phyloP scores from a whole-genome alignment of 1,139 yeast genomes.

The Eremothecium coryli region DNA sequence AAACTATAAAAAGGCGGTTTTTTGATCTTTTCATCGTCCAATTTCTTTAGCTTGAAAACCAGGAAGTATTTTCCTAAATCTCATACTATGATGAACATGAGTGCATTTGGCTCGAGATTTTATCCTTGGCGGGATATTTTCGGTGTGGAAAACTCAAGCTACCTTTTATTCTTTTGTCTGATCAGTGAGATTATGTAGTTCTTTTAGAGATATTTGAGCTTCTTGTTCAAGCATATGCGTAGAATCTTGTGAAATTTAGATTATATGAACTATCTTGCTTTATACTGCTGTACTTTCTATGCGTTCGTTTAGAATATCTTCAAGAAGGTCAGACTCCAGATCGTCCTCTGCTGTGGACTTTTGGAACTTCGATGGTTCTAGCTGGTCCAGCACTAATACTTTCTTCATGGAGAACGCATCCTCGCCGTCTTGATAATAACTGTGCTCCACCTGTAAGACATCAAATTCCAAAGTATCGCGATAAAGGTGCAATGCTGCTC shows the following conservation, averaged over 20 bases:
- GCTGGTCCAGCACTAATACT: constrained; percentile 46
- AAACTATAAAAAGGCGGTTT: background rate
- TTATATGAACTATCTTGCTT: background rate
- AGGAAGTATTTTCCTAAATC: constrained; percentile 27
- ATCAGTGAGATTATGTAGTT: constrained; percentile 11
- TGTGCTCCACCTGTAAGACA: constrained; percentile 70
- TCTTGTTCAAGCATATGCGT: too few species aligned
- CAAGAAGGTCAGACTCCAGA: constrained; percentile 37
- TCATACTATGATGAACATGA: constrained; percentile 54
- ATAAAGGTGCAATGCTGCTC: constrained; percentile 90
- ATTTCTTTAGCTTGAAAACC: too few species aligned
- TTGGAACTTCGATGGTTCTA: constrained; percentile 50
- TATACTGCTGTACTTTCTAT: constrained; percentile 18
- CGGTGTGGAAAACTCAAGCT: constrained; percentile 86
- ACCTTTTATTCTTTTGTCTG: constrained; percentile 49
- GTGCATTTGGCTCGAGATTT: constrained; percentile 92
- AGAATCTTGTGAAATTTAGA: background rate
- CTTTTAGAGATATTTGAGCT: constrained; percentile 11
- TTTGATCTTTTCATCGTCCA: too few species aligned
- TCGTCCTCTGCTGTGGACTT: constrained; percentile 43
- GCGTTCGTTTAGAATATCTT: constrained; percentile 27
- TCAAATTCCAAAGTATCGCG: constrained; percentile 77
- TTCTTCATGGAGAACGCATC: constrained; percentile 97
- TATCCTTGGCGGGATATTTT: constrained; percentile 33
- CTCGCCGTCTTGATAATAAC: constrained; percentile 94